These are phyloP conservation scores for Diplodia mutila DNA, from an alignment of 2,329 filamentous ascomycete species.

Conservation along the genomic window DNA sequence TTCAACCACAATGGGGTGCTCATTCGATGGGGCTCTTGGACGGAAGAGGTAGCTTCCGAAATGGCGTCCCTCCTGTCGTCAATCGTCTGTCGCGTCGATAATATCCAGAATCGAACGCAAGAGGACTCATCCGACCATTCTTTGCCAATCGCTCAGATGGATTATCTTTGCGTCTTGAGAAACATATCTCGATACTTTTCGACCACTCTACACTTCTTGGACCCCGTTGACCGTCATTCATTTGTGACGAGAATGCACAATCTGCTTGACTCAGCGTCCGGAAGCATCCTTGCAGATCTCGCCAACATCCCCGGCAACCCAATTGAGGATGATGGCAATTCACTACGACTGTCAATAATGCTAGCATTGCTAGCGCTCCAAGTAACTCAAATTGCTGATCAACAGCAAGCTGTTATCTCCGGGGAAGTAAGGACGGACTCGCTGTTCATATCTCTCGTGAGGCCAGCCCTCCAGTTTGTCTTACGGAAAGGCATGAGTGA, in stretches of 20 bases:
- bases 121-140: background rate
- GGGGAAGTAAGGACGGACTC: constrained; percentile 32
- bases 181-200: constrained; percentile 56
- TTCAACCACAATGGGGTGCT: constrained; percentile 42
- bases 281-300: constrained; percentile 28
- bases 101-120: background rate
- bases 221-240: constrained; percentile 56
- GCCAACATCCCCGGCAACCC: background rate
- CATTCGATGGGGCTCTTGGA: constrained; percentile 59
- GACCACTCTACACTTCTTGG: constrained; percentile 55
- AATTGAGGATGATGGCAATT: background rate
- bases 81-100: constrained; percentile 29
- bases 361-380: constrained; percentile 39
- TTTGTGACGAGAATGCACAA: constrained; percentile 50
- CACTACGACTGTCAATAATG: background rate
- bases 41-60: constrained; percentile 56
- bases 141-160: background rate
- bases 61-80: constrained; percentile 41
- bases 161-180: constrained; percentile 39
- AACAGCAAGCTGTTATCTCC: constrained; percentile 31
- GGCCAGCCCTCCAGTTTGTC: constrained; percentile 43
- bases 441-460: constrained; percentile 42
- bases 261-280: constrained; percentile 44
- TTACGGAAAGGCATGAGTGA: constrained; percentile 39
- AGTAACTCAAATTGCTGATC: constrained; percentile 37